These are phyloP conservation scores for Castanospermum australe DNA, from an alignment of 306 rosid genomes.

Conservation along the genomic window DNA sequence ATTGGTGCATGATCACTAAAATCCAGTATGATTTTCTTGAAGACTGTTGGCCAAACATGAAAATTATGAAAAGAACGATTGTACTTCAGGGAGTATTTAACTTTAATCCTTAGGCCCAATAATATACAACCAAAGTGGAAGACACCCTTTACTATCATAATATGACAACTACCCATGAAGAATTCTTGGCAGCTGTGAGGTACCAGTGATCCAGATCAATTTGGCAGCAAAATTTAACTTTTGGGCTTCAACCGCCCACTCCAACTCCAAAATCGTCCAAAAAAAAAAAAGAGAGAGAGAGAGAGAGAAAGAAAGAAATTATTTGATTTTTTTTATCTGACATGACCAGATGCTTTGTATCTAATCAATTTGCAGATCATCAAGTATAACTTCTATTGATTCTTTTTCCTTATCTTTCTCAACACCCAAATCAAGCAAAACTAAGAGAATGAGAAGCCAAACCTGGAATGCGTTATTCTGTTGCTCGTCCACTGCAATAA, in stretches of 20 bases:
- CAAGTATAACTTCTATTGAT: not conserved
- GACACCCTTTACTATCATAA: not conserved
- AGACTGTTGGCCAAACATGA: not conserved
- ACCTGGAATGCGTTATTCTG: slow-evolving; percentile 79
- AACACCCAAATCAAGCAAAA: slow-evolving; percentile 28
- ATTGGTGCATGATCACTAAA: slow-evolving; percentile 1
- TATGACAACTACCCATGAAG: not conserved
- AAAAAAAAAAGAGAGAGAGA: too few species aligned
- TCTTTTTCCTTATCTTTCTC: not conserved
- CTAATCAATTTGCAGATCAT: slow-evolving; percentile 34
- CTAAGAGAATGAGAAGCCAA: slow-evolving; percentile 7
- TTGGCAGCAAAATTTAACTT: not conserved
- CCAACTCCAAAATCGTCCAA: not conserved
- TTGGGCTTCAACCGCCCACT: not conserved
- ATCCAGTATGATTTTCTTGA: not conserved
- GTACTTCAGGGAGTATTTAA: not conserved
- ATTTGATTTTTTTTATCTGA: not conserved
- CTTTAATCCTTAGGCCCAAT: not conserved
- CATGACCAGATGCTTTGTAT: not conserved
- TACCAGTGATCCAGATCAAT: slow-evolving; percentile 33
- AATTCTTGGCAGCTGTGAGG: not conserved
- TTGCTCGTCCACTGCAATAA: slow-evolving; percentile 65
- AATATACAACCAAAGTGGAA: not conserved
- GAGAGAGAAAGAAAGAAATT: not conserved
- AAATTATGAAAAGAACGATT: not conserved